Evolutionary conservation across 345 rosid species (phyloP), one percentile per base, ranked within the genome.

Genomic region (Sapria himalayana): DNA sequence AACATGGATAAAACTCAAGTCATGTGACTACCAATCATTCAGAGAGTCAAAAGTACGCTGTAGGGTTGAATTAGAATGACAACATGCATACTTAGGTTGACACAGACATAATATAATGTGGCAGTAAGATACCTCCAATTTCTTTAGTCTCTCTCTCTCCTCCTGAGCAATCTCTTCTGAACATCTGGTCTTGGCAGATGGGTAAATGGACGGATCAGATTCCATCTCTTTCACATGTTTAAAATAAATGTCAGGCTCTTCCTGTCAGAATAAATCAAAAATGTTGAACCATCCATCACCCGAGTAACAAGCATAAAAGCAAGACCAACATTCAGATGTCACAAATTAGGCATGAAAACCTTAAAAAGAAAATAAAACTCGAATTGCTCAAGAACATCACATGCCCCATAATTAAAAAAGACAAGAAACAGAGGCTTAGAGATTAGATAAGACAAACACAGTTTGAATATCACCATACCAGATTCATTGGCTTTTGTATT

Each of bases 101-200:
- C 23, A 27, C 14, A 39, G 13, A 25, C 22, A 49, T 9, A 4
- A 1, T 29, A 41, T 25, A 10, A 22, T 27, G 34, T 21, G 25
- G 16, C 42, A 45, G 9, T 39, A 19, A 49, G 29, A 62, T 76
- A 79, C 98, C 93, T 89, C 98, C 43, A 79, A 62, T 38, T 17
- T 59, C 55, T 67, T 78, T 19, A 82, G 60, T n/a, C 68, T 74
- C 60, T 82, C 93, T 57, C 72, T 65, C 60, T 82, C 86, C 38
- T 66, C 74, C 58, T 79, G 91, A n/a, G 94, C 98, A 72, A 79
- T 72, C 67, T 89, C 98, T 55, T 89, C 95, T n/a, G 80, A 72
- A 33, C 84, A 76, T 70, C 79, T 82, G 37, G 72, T 76, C 58
- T 91, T 72, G 37, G 82, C 93, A 19, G 93, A 71, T 21, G 94